phyloP scores from a whole-genome alignment of 768 basidiomycete species.

The Boletellus emodensis region DNA sequence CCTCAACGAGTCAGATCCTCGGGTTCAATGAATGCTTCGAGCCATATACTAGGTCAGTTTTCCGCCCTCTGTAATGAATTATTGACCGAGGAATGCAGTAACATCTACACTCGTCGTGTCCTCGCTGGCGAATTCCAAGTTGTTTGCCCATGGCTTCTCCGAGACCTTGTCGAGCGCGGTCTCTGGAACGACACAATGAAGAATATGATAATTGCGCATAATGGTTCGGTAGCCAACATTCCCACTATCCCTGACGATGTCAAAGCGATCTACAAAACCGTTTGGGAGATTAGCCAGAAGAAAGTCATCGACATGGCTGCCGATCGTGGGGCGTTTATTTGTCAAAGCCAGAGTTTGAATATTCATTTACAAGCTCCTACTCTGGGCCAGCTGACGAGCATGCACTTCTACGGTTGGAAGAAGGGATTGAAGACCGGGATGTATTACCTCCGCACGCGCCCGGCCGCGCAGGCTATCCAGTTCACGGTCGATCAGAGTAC shows the following conservation, averaged over 20 bases:
- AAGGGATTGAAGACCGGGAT: slow-evolving; percentile 98
- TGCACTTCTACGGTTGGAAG: slow-evolving; percentile 99
- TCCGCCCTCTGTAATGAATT: background rate
- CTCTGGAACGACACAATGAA: slow-evolving; percentile 99
- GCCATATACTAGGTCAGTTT: slow-evolving; percentile 85
- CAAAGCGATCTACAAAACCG: slow-evolving; percentile 99
- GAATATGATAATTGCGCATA: slow-evolving; percentile 97
- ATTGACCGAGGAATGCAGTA: slow-evolving; percentile 46
- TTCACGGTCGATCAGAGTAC: slow-evolving; percentile 90
- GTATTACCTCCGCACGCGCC: slow-evolving; percentile 94
- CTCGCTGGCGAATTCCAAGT: slow-evolving; percentile 99
- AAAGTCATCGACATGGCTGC: slow-evolving; percentile 96
- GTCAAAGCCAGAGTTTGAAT: slow-evolving; percentile 93
- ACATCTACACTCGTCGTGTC: slow-evolving; percentile 98
- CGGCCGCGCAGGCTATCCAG: slow-evolving; percentile 94
- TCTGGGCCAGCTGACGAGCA: slow-evolving; percentile 86
- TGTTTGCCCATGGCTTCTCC: slow-evolving; percentile 98
- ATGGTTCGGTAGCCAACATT: slow-evolving; percentile 85
- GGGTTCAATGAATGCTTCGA: slow-evolving; percentile 99
- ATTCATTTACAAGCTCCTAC: slow-evolving; percentile 89
- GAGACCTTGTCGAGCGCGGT: slow-evolving; percentile 91
- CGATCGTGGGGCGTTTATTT: slow-evolving; percentile 98
- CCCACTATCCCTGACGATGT: slow-evolving; percentile 83
- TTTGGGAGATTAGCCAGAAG: slow-evolving; percentile 99
- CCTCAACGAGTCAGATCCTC: slow-evolving; percentile 96